Evolutionary conservation across 108 stramenopile genomes (phyloP), one percentile per base, ranked within the genome.

Genomic region (Conticribra weissflogii): DNA sequence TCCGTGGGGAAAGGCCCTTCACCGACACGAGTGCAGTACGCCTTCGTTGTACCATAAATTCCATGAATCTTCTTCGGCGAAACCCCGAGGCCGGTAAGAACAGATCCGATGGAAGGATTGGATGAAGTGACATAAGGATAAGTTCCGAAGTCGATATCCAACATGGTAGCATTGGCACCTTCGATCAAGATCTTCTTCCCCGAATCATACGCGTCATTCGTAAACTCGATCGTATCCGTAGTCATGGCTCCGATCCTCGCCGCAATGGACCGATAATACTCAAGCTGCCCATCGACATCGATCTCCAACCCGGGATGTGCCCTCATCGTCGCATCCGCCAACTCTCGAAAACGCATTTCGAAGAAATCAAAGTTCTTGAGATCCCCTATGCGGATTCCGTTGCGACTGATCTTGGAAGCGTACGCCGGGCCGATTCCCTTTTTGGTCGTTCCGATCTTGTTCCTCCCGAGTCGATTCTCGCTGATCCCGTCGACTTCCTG

Each of bases 1-100:
- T 99, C 99, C 27, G 99, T 98, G 25, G 98, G 98, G 87, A 99
- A 99, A 14, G 99, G 99, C 0, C 99, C 99, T 73, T 96, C 96
- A n/a, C 99, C 99, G 16, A 99, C 99, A 46, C 99, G 91, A 12
- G 99, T 98, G 74, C 96, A 97, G 88, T 99, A 99, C 25, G 97
- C 95, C 86, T 99, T 99, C 47, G 98, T 96, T 9, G 97, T 98
- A 45, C 98, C 99, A 72, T 93, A 94, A 61, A 97, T 96, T 22
- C 92, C 93, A 56, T 90, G 53, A 45, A 98, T 69, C 86, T 98
- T 98, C 54, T 78, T 78, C n/a, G 98, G 99, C 25, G 93, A 81
- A 1, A 99, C 92, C 23, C 99, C 99, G 27, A 99, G 72, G 16
- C 99, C 99, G 9, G 99, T 99, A 80, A 98, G 79, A n/a, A 98